phyloP scores from a whole-genome alignment of 2,329 filamentous ascomycete genomes.

The Calonectria pseudoturangicola region DNA sequence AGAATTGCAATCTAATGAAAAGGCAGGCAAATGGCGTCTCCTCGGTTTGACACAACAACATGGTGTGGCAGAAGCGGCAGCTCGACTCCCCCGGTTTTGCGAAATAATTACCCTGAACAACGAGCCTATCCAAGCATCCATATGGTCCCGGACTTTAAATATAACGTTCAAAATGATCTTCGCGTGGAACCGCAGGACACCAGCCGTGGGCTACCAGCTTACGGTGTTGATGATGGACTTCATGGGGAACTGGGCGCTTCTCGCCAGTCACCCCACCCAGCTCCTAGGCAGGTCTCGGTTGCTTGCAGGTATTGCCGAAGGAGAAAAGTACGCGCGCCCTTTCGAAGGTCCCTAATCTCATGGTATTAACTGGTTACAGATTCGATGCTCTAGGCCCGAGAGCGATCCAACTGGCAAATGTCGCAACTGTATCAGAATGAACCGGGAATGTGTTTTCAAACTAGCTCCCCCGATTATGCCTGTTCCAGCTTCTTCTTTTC shows the following conservation, averaged over 20 bases:
- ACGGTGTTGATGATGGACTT: slow-evolving; percentile 57
- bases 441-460: slow-evolving; percentile 77
- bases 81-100: too few species aligned
- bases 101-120: too few species aligned
- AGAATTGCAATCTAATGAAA: too few species aligned
- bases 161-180: too few species aligned
- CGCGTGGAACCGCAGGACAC: too few species aligned
- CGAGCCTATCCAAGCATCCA: too few species aligned
- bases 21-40: too few species aligned
- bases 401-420: slow-evolving; percentile 76
- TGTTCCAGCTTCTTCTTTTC: slow-evolving; percentile 74
- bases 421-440: slow-evolving; percentile 77
- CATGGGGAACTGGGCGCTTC: slow-evolving; percentile 59
- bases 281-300: slow-evolving; percentile 75
- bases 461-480: slow-evolving; percentile 76
- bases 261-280: slow-evolving; percentile 68
- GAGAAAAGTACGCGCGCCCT: slow-evolving; percentile 68
- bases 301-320: slow-evolving; percentile 77
- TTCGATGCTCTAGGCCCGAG: slow-evolving; percentile 76
- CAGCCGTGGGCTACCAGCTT: slow-evolving; percentile 39
- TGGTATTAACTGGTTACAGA: slow-evolving; percentile 62
- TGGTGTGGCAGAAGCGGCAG: too few species aligned
- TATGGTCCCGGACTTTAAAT: too few species aligned
- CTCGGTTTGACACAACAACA: too few species aligned
- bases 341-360: neutral